phyloP scores from a whole-genome alignment of 257 asterid species.

The Gentiana macrophylla region DNA sequence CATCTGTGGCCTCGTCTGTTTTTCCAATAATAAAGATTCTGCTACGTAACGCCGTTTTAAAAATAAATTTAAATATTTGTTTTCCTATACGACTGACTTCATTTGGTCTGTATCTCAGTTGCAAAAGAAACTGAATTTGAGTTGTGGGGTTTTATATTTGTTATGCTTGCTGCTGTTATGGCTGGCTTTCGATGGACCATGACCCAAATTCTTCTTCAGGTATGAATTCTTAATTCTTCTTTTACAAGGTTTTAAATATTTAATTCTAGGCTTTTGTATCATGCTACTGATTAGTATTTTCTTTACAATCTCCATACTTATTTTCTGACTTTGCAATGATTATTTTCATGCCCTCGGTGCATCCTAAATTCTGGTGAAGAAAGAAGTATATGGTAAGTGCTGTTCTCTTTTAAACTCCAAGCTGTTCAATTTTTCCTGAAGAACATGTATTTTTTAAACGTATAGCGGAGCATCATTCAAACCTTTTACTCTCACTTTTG shows the following conservation, averaged over 20 bases:
- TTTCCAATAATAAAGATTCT: background rate
- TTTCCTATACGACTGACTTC: background rate
- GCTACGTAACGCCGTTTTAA: too few species aligned
- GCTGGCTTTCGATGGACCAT: constrained; percentile 99
- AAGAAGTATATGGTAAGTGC: constrained; percentile 88
- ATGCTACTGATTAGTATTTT: constrained; percentile 1
- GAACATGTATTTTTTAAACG: too few species aligned
- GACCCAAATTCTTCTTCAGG: constrained; percentile 99
- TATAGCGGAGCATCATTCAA: too few species aligned
- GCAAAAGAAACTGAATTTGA: constrained; percentile 93
- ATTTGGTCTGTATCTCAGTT: constrained; percentile 43
- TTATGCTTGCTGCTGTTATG: constrained; percentile 99
- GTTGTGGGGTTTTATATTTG: constrained; percentile 91
- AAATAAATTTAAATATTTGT: too few species aligned
- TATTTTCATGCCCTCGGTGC: constrained; percentile 21
- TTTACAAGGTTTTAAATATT: background rate
- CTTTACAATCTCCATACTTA: constrained; percentile 15
- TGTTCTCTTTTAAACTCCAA: constrained; percentile 9
- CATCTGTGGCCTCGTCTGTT: background rate
- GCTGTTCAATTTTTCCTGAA: background rate
- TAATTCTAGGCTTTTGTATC: too few species aligned
- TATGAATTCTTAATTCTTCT: constrained; percentile 18
- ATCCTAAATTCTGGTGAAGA: constrained; percentile 56
- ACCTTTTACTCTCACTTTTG: too few species aligned
- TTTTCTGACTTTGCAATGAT: constrained; percentile 17